Evolutionary conservation across 2,329 filamentous ascomycete species (phyloP).

Genomic region (Penicillium sp.): DNA sequence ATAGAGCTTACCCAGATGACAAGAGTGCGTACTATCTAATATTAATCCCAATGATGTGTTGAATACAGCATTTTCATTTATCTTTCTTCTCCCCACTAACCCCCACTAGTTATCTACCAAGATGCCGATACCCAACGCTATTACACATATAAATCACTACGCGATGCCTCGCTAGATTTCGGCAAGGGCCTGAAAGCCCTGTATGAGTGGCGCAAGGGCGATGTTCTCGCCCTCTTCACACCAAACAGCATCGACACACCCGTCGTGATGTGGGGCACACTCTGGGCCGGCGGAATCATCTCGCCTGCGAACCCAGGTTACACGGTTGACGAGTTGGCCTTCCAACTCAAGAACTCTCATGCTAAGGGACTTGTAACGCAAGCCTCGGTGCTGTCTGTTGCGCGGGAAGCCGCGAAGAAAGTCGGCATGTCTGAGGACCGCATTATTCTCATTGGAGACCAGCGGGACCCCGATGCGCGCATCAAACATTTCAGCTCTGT

Average conservation of each 20-base stretch:
- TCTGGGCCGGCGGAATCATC: constrained; percentile 78
- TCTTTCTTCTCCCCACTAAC: constrained; percentile 10
- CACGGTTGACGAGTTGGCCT: constrained; percentile 76
- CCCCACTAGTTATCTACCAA: constrained; percentile 67
- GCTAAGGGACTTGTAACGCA: constrained; percentile 77
- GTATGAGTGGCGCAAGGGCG: constrained; percentile 77
- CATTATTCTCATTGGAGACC: constrained; percentile 71
- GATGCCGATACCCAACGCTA: constrained; percentile 67
- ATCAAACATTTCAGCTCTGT: constrained; percentile 73
- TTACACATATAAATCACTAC: constrained; percentile 70
- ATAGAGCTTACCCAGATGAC: constrained; percentile 65
- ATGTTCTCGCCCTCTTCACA: constrained; percentile 78
- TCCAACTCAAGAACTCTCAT: constrained; percentile 75
- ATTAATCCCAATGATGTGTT: neutral
- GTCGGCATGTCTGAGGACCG: constrained; percentile 69
- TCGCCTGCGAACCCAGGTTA: constrained; percentile 90
- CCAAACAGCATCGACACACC: constrained; percentile 85
- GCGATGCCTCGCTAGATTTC: constrained; percentile 67
- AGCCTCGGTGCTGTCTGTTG: constrained; percentile 61
- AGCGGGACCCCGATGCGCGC: constrained; percentile 54
- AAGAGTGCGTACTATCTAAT: constrained; percentile 56
- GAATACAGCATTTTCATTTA: neutral
- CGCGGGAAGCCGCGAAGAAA: constrained; percentile 64
- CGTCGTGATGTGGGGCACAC: constrained; percentile 70
- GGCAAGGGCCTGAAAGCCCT: constrained; percentile 72